A percentile compares a stretch with the other conserved stretches of the same genome.
phyloP scores from a whole-genome alignment of 768 basidiomycete species.

The Boletus rubroflammeus region DNA sequence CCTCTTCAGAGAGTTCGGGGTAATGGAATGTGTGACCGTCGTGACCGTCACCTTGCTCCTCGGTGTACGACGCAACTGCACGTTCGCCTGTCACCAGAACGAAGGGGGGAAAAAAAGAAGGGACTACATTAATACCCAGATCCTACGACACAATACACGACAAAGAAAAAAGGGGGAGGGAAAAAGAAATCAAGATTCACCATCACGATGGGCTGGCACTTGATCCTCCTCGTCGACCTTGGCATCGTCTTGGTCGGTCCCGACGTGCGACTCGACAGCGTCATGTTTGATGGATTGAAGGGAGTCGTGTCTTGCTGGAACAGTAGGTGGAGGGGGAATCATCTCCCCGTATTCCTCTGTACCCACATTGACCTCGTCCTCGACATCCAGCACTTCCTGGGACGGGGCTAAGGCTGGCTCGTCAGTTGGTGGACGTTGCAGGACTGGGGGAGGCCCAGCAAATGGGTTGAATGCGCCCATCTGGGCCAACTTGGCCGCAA shows the following conservation, averaged over 20 bases:
- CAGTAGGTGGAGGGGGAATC: constrained; percentile 15
- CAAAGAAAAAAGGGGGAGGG: constrained; percentile 13
- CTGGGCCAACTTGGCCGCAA: constrained; percentile 57
- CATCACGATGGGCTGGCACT: constrained; percentile 30
- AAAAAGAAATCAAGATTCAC: constrained; percentile 40
- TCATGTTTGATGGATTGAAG: constrained; percentile 13
- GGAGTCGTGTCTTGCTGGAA: constrained; percentile 23
- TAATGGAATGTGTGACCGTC: neutral
- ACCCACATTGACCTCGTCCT: constrained; percentile 25
- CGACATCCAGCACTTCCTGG: constrained; percentile 12
- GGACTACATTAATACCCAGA: constrained; percentile 31
- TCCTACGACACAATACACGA: constrained; percentile 22
- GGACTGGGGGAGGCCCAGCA: constrained; percentile 32
- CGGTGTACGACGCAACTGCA: constrained; percentile 11
- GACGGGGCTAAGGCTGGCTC: neutral
- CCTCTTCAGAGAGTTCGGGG: constrained; percentile 6
- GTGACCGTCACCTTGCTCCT: constrained; percentile 11
- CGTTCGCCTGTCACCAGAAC: constrained; percentile 23
- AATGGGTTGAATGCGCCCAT: constrained; percentile 63
- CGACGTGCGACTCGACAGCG: constrained; percentile 14
- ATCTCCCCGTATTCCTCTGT: constrained; percentile 25
- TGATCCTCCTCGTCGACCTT: constrained; percentile 14
- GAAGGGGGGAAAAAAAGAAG: neutral
- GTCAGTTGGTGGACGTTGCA: constrained; percentile 16
- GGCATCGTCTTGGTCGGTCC: constrained; percentile 13